Evolutionary conservation across 768 basidiomycete species (phyloP).

Genomic region (Serendipita sp.): DNA sequence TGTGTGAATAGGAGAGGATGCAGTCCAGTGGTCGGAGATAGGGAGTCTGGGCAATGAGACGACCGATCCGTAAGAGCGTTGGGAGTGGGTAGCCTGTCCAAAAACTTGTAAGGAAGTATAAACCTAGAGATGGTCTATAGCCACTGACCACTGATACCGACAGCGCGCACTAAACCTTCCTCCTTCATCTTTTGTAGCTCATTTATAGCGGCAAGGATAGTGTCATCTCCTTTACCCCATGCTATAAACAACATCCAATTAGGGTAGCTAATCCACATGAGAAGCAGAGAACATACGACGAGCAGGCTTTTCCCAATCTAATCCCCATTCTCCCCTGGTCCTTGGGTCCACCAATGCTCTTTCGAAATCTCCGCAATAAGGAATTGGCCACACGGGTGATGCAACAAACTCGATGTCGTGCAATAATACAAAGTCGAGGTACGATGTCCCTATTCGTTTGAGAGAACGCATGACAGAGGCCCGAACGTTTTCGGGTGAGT

Average conservation of each 20-base stretch:
- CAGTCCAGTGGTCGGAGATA: slow-evolving; percentile 62
- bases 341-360: slow-evolving; percentile 27
- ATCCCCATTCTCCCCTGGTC: slow-evolving; percentile 46
- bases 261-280: neutral
- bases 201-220: slow-evolving; percentile 47
- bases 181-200: slow-evolving; percentile 52
- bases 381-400: slow-evolving; percentile 30
- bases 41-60: slow-evolving; percentile 49
- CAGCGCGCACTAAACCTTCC: slow-evolving; percentile 51
- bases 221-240: slow-evolving; percentile 54
- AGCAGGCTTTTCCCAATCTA: slow-evolving; percentile 33
- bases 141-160: slow-evolving; percentile 62
- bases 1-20: slow-evolving; percentile 67
- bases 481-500: slow-evolving; percentile 48
- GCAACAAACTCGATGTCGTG: slow-evolving; percentile 76
- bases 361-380: slow-evolving; percentile 36
- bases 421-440: slow-evolving; percentile 66
- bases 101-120: neutral
- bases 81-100: slow-evolving; percentile 60
- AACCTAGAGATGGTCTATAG: neutral
- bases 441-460: slow-evolving; percentile 50
- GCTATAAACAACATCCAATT: neutral
- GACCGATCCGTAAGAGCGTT: slow-evolving; percentile 65
- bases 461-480: slow-evolving; percentile 51
- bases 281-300: neutral